Evolutionary conservation across 2,329 filamentous ascomycete species (phyloP).

Genomic region (Paraconiothyrium sp.): DNA sequence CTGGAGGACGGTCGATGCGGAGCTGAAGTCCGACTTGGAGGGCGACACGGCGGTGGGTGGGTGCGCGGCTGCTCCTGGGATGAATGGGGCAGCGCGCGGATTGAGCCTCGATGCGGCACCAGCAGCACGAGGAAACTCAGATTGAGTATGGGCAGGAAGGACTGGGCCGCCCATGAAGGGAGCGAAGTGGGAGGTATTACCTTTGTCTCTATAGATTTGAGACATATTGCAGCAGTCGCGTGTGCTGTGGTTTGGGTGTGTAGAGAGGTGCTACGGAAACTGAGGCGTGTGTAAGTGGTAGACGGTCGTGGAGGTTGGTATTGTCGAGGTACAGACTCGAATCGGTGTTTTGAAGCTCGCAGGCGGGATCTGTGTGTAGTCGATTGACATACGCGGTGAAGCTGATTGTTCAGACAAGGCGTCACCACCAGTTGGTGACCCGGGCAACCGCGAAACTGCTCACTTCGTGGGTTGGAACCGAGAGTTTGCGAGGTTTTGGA

Average conservation of each 20-base stretch:
- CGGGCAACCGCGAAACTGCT: background rate
- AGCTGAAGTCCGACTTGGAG: background rate
- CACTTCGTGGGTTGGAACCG: background rate
- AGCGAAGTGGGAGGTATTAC: background rate
- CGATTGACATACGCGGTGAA: background rate
- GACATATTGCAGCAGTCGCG: background rate
- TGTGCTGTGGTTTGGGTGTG: background rate
- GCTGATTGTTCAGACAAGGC: background rate
- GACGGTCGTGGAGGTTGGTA: background rate
- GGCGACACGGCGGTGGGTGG: background rate
- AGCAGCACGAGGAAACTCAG: background rate
- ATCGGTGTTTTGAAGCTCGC: background rate
- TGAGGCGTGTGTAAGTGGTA: background rate
- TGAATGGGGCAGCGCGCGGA: conserved; percentile 17
- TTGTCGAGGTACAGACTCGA: background rate
- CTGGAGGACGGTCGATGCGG: background rate
- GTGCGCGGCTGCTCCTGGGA: conserved; percentile 8
- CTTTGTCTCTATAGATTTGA: background rate
- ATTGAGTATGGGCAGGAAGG: background rate
- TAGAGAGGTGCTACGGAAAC: background rate
- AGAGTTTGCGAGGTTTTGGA: background rate
- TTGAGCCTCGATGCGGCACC: conserved; percentile 5
- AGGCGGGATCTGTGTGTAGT: background rate
- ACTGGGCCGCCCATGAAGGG: background rate
- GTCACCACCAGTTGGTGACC: background rate